phyloP scores from a whole-genome alignment of 2,329 filamentous ascomycete species.

The Cercospora zeina region DNA sequence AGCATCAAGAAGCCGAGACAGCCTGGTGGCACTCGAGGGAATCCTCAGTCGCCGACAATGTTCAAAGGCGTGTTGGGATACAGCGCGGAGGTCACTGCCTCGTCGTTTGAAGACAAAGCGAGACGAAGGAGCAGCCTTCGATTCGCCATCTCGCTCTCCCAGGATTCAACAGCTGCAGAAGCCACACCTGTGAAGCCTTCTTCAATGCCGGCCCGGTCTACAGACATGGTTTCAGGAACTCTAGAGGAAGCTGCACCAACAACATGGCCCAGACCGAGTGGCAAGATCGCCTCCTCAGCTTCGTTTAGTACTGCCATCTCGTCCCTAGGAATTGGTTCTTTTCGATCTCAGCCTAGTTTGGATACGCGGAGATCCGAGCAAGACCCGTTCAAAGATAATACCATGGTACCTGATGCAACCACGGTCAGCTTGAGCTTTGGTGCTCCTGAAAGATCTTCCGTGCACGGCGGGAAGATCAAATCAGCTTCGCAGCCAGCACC shows the following conservation, averaged over 20 bases:
- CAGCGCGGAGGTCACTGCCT: slow-evolving; percentile 10
- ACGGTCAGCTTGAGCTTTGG: slow-evolving; percentile 11
- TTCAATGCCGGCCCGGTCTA: slow-evolving; percentile 8
- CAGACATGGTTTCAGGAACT: slow-evolving; percentile 9
- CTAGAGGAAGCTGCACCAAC: background rate
- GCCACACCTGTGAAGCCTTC: slow-evolving; percentile 1
- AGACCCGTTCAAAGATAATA: background rate
- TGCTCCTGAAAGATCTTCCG: background rate
- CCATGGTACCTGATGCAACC: background rate
- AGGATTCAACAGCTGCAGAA: slow-evolving; percentile 22
- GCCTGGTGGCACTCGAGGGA: slow-evolving; percentile 18
- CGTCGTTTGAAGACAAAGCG: slow-evolving; percentile 10
- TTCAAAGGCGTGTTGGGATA: slow-evolving; percentile 8
- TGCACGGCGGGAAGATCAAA: background rate
- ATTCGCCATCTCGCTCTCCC: slow-evolving; percentile 27
- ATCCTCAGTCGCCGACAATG: slow-evolving; percentile 23
- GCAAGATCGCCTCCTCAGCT: slow-evolving; percentile 20
- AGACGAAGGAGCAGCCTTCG: slow-evolving; percentile 32
- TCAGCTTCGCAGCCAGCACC: background rate
- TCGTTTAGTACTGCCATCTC: slow-evolving; percentile 11
- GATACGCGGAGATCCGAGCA: background rate
- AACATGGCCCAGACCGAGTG: slow-evolving; percentile 15
- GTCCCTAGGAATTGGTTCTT: background rate
- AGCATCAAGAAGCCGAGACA: slow-evolving; percentile 44
- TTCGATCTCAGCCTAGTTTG: background rate